Evolutionary conservation across 495 filamentous ascomycete species (phyloP).

Genomic region (Lepraria neglecta): DNA sequence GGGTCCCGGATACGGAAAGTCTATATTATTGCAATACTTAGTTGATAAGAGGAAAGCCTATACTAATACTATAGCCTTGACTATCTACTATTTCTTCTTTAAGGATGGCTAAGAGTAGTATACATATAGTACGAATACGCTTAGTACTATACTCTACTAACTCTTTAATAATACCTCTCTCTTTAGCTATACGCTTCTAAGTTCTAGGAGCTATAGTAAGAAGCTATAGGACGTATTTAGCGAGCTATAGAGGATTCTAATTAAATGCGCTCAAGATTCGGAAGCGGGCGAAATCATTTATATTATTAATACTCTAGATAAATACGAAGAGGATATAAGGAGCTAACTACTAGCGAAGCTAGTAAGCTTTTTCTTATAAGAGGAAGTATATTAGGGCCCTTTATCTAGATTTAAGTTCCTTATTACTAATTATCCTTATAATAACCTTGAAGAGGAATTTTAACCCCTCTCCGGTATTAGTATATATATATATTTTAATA

Average conservation of each 20-base stretch:
- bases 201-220: slow-evolving; percentile 33
- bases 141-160: slow-evolving; percentile 42
- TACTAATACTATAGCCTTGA: slow-evolving; percentile 30
- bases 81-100: slow-evolving; percentile 45
- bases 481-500: slow-evolving; percentile 31
- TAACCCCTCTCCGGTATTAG: slow-evolving; percentile 26
- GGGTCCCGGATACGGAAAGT: slow-evolving; percentile 45
- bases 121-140: slow-evolving; percentile 30
- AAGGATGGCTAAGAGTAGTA: slow-evolving; percentile 38
- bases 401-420: slow-evolving; percentile 36
- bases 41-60: slow-evolving; percentile 31
- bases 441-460: slow-evolving; percentile 31
- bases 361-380: slow-evolving; percentile 25
- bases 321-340: slow-evolving; percentile 32
- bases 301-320: slow-evolving; percentile 41
- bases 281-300: slow-evolving; percentile 43
- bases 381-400: slow-evolving; percentile 4
- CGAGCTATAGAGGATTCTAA: slow-evolving; percentile 41
- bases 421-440: slow-evolving; percentile 41
- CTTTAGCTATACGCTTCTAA: slow-evolving; percentile 28
- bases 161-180: slow-evolving; percentile 33
- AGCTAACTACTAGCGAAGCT: slow-evolving; percentile 28
- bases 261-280: slow-evolving; percentile 30
- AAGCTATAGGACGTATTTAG: slow-evolving; percentile 33
- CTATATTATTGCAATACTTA: slow-evolving; percentile 37